A percentile compares a stretch with the other conserved stretches of the same genome.
Evolutionary conservation across 208 protist species (phyloP).

Genomic region (Trypanosoma scelopori): DNA sequence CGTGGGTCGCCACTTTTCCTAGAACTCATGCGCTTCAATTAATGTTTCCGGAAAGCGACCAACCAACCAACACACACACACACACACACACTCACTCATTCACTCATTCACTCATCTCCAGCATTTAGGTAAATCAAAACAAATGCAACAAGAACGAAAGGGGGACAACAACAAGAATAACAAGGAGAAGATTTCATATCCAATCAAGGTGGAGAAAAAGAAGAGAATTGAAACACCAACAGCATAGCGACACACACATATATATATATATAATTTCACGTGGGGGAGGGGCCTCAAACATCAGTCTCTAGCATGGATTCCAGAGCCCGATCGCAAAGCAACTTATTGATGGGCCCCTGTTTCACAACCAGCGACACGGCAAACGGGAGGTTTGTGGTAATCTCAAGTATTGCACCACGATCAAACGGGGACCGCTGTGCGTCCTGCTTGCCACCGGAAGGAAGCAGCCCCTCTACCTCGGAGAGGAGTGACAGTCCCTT

Average conservation of each 20-base stretch:
- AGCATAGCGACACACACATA: background rate
- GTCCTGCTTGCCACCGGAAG: background rate
- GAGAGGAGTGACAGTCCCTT: constrained; percentile 35
- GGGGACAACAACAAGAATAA: too few relatives aligned
- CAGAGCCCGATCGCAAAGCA: constrained; percentile 71
- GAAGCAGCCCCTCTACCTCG: constrained; percentile 27
- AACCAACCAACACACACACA: background rate
- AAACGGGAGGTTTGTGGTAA: constrained; percentile 86
- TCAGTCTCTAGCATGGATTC: constrained; percentile 40
- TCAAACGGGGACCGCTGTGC: background rate
- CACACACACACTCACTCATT: background rate
- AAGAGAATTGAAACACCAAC: background rate
- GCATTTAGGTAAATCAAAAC: too few relatives aligned
- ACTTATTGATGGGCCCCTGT: constrained; percentile 75
- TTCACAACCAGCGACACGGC: constrained; percentile 75
- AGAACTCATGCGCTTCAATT: background rate
- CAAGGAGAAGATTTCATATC: too few relatives aligned
- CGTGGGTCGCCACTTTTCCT: constrained; percentile 5
- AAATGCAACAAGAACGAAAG: too few relatives aligned
- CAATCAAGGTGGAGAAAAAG: too few relatives aligned
- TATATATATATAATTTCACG: too few relatives aligned
- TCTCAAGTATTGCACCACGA: constrained; percentile 51
- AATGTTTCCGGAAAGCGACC: background rate
- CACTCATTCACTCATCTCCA: too few relatives aligned
- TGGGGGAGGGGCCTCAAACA: background rate